phyloP scores from a whole-genome alignment of 768 basidiomycete species.

The Trametes elegans region DNA sequence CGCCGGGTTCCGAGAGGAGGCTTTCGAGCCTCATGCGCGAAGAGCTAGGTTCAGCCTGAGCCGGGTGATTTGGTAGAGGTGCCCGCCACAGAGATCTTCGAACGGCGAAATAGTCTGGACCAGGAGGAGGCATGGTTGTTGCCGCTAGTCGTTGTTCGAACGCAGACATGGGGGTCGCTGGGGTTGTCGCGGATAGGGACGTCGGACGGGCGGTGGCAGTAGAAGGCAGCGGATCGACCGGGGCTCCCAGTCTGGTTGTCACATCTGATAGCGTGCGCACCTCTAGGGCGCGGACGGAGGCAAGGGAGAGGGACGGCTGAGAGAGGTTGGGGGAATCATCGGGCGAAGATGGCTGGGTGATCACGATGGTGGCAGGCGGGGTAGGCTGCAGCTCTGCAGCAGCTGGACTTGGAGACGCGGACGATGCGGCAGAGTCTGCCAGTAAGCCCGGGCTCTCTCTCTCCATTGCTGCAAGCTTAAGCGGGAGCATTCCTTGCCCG shows the following conservation, averaged over 20 bases:
- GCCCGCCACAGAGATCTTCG: constrained; percentile 64
- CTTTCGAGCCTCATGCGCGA: constrained; percentile 42
- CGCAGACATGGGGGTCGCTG: constrained; percentile 21
- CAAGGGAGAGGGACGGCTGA: background rate
- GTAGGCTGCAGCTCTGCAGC: background rate
- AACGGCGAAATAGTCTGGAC: constrained; percentile 60
- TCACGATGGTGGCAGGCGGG: constrained; percentile 16
- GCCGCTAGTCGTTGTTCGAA: constrained; percentile 42
- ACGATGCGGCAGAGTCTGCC: background rate
- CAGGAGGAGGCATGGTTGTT: constrained; percentile 53
- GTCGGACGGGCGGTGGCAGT: constrained; percentile 1
- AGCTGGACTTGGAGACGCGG: too few relatives aligned
- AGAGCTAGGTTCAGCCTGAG: constrained; percentile 29
- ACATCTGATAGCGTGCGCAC: constrained; percentile 13
- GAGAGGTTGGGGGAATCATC: constrained; percentile 3
- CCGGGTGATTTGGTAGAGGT: constrained; percentile 27
- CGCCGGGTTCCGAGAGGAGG: constrained; percentile 46
- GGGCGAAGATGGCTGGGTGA: constrained; percentile 27
- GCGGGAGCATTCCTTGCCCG: background rate
- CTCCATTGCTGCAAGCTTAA: constrained; percentile 5
- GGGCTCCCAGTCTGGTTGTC: background rate
- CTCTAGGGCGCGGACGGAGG: background rate
- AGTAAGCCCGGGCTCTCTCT: constrained; percentile 2
- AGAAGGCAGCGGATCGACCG: background rate
- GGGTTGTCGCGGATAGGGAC: background rate